These are phyloP conservation scores for Pseudoturritis turrita DNA, from an alignment of 345 rosid species.

Conservation along the genomic window DNA sequence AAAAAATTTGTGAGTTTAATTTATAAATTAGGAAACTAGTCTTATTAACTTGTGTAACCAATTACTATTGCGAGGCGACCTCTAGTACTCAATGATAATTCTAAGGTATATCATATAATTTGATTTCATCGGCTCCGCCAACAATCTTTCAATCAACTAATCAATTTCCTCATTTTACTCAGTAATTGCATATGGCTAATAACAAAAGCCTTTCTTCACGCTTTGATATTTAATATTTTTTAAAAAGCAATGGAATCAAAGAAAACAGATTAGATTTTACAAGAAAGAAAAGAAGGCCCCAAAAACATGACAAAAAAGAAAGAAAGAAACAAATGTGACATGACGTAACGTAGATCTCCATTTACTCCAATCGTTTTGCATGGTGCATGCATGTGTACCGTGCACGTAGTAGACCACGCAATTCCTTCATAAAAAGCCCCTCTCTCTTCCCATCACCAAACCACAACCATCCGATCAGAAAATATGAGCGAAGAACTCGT, in stretches of 20 bases:
- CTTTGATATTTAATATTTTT: background rate
- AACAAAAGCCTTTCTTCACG: background rate
- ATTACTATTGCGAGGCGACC: background rate
- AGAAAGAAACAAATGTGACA: slow-evolving; percentile 4
- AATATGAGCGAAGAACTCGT: background rate
- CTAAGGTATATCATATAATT: background rate
- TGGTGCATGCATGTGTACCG: slow-evolving; percentile 21
- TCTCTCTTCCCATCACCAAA: slow-evolving; percentile 15
- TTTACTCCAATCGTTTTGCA: slow-evolving; percentile 28
- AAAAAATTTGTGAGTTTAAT: background rate
- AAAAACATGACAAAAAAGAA: slow-evolving; percentile 11
- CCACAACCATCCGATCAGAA: slow-evolving; percentile 13
- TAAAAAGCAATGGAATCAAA: background rate
- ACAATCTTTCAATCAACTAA: background rate
- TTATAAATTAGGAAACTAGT: background rate
- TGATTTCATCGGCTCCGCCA: background rate
- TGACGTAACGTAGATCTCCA: slow-evolving; percentile 21
- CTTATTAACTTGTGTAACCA: background rate
- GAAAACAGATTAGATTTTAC: background rate
- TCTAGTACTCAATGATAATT: background rate
- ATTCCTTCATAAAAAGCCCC: slow-evolving; percentile 22
- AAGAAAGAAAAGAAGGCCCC: slow-evolving; percentile 16
- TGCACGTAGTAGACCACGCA: slow-evolving; percentile 26
- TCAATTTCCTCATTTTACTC: background rate
- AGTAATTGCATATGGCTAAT: background rate